Evolutionary conservation across 2,329 filamentous ascomycete species (phyloP).

Genomic region (Colletotrichum destructivum): DNA sequence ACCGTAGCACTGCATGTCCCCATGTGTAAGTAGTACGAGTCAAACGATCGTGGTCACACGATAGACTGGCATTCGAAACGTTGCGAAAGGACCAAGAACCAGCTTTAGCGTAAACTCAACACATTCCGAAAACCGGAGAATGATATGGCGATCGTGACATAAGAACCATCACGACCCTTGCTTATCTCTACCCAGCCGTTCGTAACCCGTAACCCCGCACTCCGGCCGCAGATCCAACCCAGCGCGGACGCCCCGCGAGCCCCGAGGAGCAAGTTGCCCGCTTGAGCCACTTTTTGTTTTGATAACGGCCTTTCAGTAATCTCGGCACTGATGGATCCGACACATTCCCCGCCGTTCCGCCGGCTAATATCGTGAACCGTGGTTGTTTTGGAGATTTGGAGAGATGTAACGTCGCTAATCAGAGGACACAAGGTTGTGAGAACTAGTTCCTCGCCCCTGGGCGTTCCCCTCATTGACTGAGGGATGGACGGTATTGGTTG

Average conservation of each 20-base stretch:
- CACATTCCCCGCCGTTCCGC: background rate
- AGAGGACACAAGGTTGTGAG: background rate
- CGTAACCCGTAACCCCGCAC: conserved; percentile 6
- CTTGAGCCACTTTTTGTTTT: background rate
- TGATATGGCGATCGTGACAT: background rate
- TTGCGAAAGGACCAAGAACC: background rate
- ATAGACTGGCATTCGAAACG: background rate
- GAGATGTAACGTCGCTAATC: conserved; percentile 39
- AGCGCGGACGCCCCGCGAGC: conserved; percentile 1
- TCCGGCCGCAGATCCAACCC: conserved; percentile 11
- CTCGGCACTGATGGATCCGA: conserved; percentile 5
- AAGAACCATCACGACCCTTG: conserved; percentile 24
- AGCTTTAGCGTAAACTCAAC: background rate
- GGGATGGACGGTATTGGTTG: background rate
- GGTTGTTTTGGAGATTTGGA: conserved; percentile 1
- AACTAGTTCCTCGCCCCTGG: conserved; percentile 12
- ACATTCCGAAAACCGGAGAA: conserved; percentile 23
- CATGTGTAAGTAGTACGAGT: background rate
- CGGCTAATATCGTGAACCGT: background rate
- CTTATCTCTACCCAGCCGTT: conserved; percentile 26
- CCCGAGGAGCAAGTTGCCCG: conserved; percentile 15
- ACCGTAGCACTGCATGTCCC: too few relatives aligned
- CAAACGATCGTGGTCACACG: too few relatives aligned
- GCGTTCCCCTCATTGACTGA: conserved; percentile 9
- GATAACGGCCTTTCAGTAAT: background rate